Evolutionary conservation across 2,329 filamentous ascomycete genomes (phyloP), one percentile per base, ranked within the genome.

Genomic region (Akanthomyces dipterigenus): DNA sequence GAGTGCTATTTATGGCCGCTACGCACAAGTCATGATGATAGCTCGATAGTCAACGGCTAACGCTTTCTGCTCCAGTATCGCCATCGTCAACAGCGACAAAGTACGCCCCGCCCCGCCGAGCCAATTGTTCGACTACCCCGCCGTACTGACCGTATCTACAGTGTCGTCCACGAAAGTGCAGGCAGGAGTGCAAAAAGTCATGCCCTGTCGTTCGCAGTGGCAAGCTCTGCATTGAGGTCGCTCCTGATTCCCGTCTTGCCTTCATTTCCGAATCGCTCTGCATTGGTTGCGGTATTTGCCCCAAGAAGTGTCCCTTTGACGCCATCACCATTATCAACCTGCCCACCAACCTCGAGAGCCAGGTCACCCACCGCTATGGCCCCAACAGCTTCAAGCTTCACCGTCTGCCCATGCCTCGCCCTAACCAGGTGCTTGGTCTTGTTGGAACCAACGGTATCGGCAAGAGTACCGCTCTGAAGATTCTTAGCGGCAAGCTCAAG

Each of bases 251-350:
- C 67, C 93, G 93, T 72, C 93, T 99, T 70, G 95, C 95, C 75
- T 99, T 97, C 83, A 96, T 99, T 72, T 98, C 93, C 67, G 95
- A 99, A 77, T 87, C 86, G 66, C 86, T 97, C 65, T 97, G 93
- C 76, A 97, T 98, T 71, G 95, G 95, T 77, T 99, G 96, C 74
- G 96, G 95, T 88, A 99, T 99, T 80, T 99, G 96, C 77, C 92
- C 93, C 49, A 99, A 99, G 82, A 98, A 98, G 78, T 99, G 95
- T 77, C 95, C 95, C 18, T 99, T 99, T 78, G 89, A 93, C 73
- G 95, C 95, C 70, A 99, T 99, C 79, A 96, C 93, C 76, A 99
- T 99, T 77, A 99, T 99, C 91, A 99, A 99, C 82, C 81, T 99
- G 82, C 95, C 96, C 69, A 99, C 95, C 75, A 99, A 99, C 79